Conservation (phyloP, 1,284 basidiomycete genomes). For the Ceratobasidium sp. region DNA sequence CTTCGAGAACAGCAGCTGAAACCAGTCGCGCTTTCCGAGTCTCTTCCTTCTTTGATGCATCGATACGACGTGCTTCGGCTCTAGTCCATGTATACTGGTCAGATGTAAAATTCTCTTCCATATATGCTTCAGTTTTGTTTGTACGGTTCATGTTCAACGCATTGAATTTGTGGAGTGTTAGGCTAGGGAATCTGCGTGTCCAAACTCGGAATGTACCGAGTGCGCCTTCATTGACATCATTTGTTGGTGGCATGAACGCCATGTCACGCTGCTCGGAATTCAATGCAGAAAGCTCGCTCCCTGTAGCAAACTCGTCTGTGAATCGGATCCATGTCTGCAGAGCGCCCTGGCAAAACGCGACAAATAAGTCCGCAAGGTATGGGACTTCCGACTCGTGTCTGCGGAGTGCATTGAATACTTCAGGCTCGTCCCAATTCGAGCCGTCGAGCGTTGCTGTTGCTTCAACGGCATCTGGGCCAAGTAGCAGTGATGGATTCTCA, state of each 20-base stretch:
- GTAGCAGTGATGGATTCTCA: constrained; percentile 53
- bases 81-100: constrained; percentile 21
- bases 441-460: constrained; percentile 52
- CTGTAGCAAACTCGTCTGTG: constrained; percentile 46
- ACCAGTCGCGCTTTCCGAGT: constrained; percentile 13
- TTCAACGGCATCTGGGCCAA: constrained; percentile 48
- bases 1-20: neutral
- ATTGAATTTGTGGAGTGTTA: constrained; percentile 21
- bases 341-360: constrained; percentile 55
- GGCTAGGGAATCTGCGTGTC: constrained; percentile 17
- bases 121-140: constrained; percentile 20
- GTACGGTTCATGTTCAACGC: constrained; percentile 25
- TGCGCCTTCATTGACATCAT: constrained; percentile 58
- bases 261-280: constrained; percentile 52
- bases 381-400: constrained; percentile 47
- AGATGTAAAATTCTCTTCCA: constrained; percentile 25
- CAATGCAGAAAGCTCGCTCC: constrained; percentile 44
- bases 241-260: constrained; percentile 57
- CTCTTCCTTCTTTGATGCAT: constrained; percentile 16
- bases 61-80: constrained; percentile 14
- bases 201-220: constrained; percentile 51
- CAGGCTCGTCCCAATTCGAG: constrained; percentile 50
- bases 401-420: constrained; percentile 49
- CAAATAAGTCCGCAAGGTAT: constrained; percentile 51
- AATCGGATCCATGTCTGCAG: constrained; percentile 55